Base-by-base conservation (phyloP, 1,139 yeast species). In the Geotrichum histeridarum region DNA sequence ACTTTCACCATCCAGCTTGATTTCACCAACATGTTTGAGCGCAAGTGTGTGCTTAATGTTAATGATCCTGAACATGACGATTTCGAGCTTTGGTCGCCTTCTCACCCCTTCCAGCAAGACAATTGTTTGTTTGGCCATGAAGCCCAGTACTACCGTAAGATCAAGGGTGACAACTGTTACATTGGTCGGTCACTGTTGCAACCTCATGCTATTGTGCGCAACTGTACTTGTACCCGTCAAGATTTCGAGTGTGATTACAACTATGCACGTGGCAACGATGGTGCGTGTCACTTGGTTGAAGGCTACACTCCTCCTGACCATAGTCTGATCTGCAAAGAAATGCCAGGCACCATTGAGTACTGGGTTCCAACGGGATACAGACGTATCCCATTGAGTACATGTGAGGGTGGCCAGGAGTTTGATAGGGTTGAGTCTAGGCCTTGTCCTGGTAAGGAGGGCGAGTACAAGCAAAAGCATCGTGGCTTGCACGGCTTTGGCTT, bases 231-330 rank as follows among this genome's bases (percentile, higher is more conserved):
- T 73, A 79, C 94, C 0, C 80, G 96, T 69, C 78, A 81, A 55
- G 99, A 93, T 70, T 94, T 76, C 65, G 99, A 93, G 70, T 93
- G 99, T 77, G 99, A 93, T 67, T 88, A 82, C 73, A 91, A 91
- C 70, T 91, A 75, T 68, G 80, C 70, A 57, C 79, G 85, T 59
- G 83, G 82, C 38, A 65, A 67, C 1, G 97, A 90, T 67, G 95
- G 95, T 17, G 85, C 95, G 0, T 94, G 99, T 72, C 83, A 84
- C 66, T 77, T 91, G 48, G 86, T 89, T 12, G 72, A 77, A 5
- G 97, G 97, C 0, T 73, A 81, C 43, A 66, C 77, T 7, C 88
- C 96, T 8, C 76, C 79, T 7, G 89, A 86, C 61, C 82, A 83
- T 48, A 75, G 78, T 9, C 82, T 77, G 49, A 74, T 80, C 57